Percentiles rank a stretch among this genome's conserved stretches.
Conservation (phyloP, 805 yeast species). For the Kuraishia cidri region DNA sequence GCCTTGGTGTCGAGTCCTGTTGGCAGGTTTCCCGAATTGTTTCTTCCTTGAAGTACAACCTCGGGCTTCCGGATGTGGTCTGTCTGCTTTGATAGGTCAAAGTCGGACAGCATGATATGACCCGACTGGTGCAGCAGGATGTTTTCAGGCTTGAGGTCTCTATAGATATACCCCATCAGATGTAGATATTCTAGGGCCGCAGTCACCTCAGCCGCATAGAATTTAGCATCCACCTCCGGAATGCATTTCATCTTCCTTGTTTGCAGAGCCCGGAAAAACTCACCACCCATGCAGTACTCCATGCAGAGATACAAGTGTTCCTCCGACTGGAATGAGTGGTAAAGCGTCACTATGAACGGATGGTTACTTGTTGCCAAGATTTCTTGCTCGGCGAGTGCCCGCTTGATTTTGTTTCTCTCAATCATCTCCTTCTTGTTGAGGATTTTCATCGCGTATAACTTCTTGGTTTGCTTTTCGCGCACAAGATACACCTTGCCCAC, state of each 20-base stretch:
- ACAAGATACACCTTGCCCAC: conserved; percentile 96
- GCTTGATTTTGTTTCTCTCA: conserved; percentile 84
- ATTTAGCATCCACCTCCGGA: conserved; percentile 79
- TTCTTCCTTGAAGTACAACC: conserved; percentile 30
- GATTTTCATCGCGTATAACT: conserved; percentile 88
- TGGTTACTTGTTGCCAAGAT: conserved; percentile 92
- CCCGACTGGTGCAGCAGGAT: conserved; percentile 93
- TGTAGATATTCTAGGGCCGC: conserved; percentile 96
- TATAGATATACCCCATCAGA: conserved; percentile 92
- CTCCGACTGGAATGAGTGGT: conserved; percentile 93
- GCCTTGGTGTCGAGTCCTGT: conserved; percentile 87
- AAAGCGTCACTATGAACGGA: conserved; percentile 93
- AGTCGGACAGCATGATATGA: conserved; percentile 95
- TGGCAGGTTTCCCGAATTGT: conserved; percentile 23
- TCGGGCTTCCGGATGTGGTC: conserved; percentile 71
- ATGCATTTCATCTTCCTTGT: conserved; percentile 83
- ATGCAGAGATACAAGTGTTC: conserved; percentile 88
- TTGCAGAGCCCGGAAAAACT: conserved; percentile 92
- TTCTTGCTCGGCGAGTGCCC: conserved; percentile 95
- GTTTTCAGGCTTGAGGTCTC: conserved; percentile 96
- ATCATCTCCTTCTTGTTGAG: conserved; percentile 89
- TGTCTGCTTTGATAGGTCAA: conserved; percentile 88
- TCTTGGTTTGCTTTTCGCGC: conserved; percentile 65
- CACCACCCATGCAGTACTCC: conserved; percentile 99
- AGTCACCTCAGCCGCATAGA: conserved; percentile 94